phyloP scores from a whole-genome alignment of 2,329 filamentous ascomycete species.

The Ophiostoma ulmi region DNA sequence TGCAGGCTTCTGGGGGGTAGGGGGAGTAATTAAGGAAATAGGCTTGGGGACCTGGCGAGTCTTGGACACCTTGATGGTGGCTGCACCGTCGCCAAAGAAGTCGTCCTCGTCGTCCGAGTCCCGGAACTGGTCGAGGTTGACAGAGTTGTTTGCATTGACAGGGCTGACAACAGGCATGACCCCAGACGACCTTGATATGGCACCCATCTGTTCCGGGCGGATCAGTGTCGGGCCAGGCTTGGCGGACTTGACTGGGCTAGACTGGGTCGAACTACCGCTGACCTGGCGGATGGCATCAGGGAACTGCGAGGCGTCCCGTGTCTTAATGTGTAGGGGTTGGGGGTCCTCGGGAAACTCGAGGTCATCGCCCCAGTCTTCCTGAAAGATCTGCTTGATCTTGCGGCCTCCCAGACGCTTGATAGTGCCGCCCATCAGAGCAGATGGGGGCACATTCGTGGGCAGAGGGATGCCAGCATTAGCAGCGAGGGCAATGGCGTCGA shows the following conservation, averaged over 20 bases:
- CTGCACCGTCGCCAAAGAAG: constrained; percentile 57
- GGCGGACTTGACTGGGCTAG: constrained; percentile 43
- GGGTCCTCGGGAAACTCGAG: constrained; percentile 60
- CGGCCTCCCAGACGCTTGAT: constrained; percentile 82
- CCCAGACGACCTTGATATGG: constrained; percentile 34
- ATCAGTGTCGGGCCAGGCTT: constrained; percentile 30
- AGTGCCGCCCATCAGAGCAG: constrained; percentile 83
- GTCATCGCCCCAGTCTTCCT: constrained; percentile 79
- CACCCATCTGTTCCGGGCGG: constrained; percentile 34
- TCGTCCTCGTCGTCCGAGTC: constrained; percentile 57
- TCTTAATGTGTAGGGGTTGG: constrained; percentile 60
- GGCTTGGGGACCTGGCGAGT: constrained; percentile 48
- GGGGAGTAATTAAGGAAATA: constrained; percentile 51
- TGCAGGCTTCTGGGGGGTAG: constrained; percentile 47
- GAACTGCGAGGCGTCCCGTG: constrained; percentile 55
- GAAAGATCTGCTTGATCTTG: constrained; percentile 65
- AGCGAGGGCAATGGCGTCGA: constrained; percentile 81
- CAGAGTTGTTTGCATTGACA: constrained; percentile 23
- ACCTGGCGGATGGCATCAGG: constrained; percentile 65
- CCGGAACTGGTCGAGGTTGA: constrained; percentile 59
- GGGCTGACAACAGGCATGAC: constrained; percentile 33
- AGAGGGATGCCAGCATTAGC: constrained; percentile 88
- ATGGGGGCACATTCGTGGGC: constrained; percentile 78
- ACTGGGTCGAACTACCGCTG: constrained; percentile 50
- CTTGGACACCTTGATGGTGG: constrained; percentile 65